Conservation (phyloP, 441 rosid species). For the Lepidium campestre region DNA sequence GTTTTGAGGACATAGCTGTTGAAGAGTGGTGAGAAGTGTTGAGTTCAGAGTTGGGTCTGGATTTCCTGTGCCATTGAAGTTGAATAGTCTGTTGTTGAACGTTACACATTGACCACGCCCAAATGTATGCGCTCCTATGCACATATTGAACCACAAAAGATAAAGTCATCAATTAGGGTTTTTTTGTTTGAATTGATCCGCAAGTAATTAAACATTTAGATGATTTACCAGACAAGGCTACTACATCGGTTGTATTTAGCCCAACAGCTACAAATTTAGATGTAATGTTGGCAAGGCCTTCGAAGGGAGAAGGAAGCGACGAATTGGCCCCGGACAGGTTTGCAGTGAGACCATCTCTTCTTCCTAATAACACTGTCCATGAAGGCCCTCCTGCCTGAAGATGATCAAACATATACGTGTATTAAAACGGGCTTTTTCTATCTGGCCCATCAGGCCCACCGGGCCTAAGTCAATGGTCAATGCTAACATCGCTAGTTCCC, state of each 20-base stretch:
- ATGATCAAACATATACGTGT: not conserved
- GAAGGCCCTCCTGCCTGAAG: constrained; percentile 61
- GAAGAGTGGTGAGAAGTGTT: constrained; percentile 36
- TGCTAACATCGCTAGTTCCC: no score
- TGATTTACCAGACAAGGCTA: constrained; percentile 54
- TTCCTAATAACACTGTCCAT: constrained; percentile 53
- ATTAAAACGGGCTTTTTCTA: not conserved
- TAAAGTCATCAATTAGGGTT: not conserved
- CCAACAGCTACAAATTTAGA: constrained; percentile 45
- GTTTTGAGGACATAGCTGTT: constrained; percentile 42
- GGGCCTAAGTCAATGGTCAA: not conserved
- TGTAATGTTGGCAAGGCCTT: constrained; percentile 25
- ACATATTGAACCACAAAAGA: not conserved
- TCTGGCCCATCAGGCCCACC: not conserved
- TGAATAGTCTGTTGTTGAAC: constrained; percentile 46
- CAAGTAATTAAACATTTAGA: not conserved
- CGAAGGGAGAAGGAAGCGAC: constrained; percentile 40
- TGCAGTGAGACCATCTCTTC: constrained; percentile 51
- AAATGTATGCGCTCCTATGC: constrained; percentile 61
- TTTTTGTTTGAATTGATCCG: not conserved
- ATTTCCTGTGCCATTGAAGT: constrained; percentile 38
- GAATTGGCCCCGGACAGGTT: constrained; percentile 31
- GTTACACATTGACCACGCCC: constrained; percentile 47
- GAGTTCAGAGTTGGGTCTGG: constrained; percentile 42
- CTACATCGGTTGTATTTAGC: constrained; percentile 49